Conservation (phyloP, 495 filamentous ascomycete genomes). For the Darksidea phi region DNA sequence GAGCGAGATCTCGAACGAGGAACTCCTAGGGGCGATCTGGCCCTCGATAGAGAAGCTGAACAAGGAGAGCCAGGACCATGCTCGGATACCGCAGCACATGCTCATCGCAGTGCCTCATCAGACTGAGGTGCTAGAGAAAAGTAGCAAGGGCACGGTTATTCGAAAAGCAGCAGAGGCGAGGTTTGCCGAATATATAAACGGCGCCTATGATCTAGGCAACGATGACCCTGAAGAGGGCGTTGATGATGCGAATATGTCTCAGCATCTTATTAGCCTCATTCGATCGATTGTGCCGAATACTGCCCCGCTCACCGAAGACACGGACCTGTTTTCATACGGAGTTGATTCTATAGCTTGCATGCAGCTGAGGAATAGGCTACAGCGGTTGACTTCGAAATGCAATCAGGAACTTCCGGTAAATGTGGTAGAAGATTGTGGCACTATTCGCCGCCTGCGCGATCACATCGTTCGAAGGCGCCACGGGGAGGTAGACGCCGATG, state of each 20-base stretch:
- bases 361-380: conserved; percentile 49
- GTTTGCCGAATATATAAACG: conserved; percentile 47
- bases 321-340: conserved; percentile 56
- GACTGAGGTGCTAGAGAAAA: conserved; percentile 46
- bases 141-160: conserved; percentile 56
- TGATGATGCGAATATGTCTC: conserved; percentile 39
- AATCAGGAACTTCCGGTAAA: conserved; percentile 41
- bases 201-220: conserved; percentile 40
- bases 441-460: conserved; percentile 38
- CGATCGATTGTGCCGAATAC: conserved; percentile 35
- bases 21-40: conserved; percentile 42
- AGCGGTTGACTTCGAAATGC: conserved; percentile 47
- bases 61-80: conserved; percentile 44
- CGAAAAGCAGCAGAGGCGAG: conserved; percentile 45
- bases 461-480: conserved; percentile 28
- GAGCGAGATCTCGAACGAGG: neutral
- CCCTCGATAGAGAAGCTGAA: conserved; percentile 47
- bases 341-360: conserved; percentile 57
- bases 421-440: conserved; percentile 54
- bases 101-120: conserved; percentile 44
- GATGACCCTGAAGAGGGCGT: neutral
- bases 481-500: conserved; percentile 3
- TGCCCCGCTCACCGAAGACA: conserved; percentile 33
- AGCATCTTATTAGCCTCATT: conserved; percentile 37
- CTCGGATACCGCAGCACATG: conserved; percentile 48